phyloP scores from a whole-genome alignment of 495 filamentous ascomycete genomes.

The Jackrogersella minutella region DNA sequence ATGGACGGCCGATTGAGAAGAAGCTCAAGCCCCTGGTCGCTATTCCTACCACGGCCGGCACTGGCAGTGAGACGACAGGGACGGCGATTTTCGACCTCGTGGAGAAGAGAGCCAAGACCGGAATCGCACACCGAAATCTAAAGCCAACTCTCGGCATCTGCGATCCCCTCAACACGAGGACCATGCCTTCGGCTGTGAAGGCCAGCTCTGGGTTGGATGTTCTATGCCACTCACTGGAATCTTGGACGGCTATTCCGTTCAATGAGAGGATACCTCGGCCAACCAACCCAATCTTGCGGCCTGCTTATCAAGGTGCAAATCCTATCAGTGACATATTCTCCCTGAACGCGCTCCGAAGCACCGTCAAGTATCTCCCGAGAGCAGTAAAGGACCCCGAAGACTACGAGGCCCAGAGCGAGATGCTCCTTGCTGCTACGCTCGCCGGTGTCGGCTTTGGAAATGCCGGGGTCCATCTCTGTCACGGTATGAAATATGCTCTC shows the following conservation, averaged over 20 bases:
- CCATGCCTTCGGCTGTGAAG: conserved; percentile 93
- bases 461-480: conserved; percentile 95
- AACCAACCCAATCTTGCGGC: conserved; percentile 86
- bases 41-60: conserved; percentile 94
- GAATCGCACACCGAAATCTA: conserved; percentile 91
- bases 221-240: conserved; percentile 91
- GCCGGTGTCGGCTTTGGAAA: conserved; percentile 98
- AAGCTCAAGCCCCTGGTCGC: conserved; percentile 86
- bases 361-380: conserved; percentile 89
- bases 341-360: conserved; percentile 77
- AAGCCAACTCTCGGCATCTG: conserved; percentile 97
- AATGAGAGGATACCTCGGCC: conserved; percentile 83
- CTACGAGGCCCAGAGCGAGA: conserved; percentile 87
- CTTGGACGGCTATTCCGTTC: conserved; percentile 96
- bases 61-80: conserved; percentile 93
- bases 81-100: conserved; percentile 98
- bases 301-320: conserved; percentile 96
- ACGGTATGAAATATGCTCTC: conserved; percentile 59
- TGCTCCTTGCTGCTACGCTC: conserved; percentile 92
- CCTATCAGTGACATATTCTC: conserved; percentile 97
- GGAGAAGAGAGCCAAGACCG: conserved; percentile 87
- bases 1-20: conserved; percentile 81
- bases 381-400: conserved; percentile 88
- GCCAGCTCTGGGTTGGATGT: conserved; percentile 91
- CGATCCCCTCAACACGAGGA: conserved; percentile 92